Base-by-base conservation (phyloP, 306 rosid genomes). In the Leucaena leucocephala region DNA sequence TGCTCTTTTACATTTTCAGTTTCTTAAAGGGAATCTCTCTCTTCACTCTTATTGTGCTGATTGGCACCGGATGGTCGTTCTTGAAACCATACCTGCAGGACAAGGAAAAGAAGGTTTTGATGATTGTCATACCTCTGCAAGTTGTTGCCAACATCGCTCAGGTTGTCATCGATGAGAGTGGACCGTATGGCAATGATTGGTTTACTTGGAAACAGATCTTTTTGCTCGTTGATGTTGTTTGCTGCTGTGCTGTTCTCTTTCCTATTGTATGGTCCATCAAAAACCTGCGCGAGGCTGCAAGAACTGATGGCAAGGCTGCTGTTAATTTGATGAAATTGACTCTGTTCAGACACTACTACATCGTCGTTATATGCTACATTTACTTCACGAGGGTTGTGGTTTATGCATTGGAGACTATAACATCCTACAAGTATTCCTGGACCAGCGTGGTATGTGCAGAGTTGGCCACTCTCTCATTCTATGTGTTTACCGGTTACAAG, bases 221-320 rank as follows among this genome's bases (percentile, higher is more conserved):
- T 58, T 72, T 94, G 78, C 97, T 94, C 14, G 98, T 94, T 4
- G 98, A 94, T 71, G 98, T 94, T 5, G 83, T 94, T 6, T 94
- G 98, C 54, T 94, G 98, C 79, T 94, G 98, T 35, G 98, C 98
- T 0, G 97, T 94, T 39, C 76, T 94, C 74, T 94, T 94, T 80
- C 98, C 98, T 3, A 94, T 94, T 55, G 97, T 94, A 6, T 94
- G 98, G 98, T 94, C 98, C 3, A 94, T 94, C 69, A 94, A 94
- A 90, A 94, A 94, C 82, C 88, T 94, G 38, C 93, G 98, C 0
- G 98, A 94, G 80, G 98, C 98, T 0, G 98, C 98, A 0, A 83
- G 97, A 81, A 90, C 98, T 0, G 97, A 94, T 36, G 98, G 98
- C 40, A 94, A 94, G 78, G 98, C 98, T 0, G 97, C 98, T 0